Conservation (phyloP, 169 alveolate genomes). For the Perkinsus olseni region DNA sequence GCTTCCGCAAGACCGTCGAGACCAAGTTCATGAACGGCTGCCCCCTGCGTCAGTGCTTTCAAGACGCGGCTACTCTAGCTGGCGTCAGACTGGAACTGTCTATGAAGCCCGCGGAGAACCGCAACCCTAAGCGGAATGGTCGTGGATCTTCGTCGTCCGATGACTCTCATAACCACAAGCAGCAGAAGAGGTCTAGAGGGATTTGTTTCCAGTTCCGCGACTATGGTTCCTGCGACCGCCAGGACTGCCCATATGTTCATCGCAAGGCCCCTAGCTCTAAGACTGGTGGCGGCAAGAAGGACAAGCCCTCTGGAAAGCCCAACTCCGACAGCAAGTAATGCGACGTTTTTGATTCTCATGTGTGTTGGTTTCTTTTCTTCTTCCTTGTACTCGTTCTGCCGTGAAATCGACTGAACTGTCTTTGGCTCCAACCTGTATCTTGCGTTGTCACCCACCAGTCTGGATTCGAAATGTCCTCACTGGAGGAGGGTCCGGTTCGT, state of each 20-base stretch:
- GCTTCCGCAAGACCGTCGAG: neutral
- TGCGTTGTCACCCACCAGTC: neutral
- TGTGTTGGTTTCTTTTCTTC: neutral
- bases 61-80: neutral
- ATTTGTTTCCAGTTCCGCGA: neutral
- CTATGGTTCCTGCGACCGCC: neutral
- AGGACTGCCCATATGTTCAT: neutral
- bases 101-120: neutral
- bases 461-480: neutral
- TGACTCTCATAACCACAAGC: neutral
- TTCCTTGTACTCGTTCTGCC: neutral
- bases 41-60: neutral
- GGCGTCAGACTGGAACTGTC: neutral
- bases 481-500: neutral
- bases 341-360: too few species aligned
- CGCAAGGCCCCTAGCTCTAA: neutral
- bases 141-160: neutral
- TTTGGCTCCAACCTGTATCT: too few species aligned
- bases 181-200: neutral
- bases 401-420: too few species aligned
- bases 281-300: neutral
- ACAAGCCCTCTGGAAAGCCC: neutral
- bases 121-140: neutral
- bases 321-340: too few species aligned
- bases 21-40: neutral